phyloP scores from a whole-genome alignment of 345 rosid genomes.

The Trapa bicornis region DNA sequence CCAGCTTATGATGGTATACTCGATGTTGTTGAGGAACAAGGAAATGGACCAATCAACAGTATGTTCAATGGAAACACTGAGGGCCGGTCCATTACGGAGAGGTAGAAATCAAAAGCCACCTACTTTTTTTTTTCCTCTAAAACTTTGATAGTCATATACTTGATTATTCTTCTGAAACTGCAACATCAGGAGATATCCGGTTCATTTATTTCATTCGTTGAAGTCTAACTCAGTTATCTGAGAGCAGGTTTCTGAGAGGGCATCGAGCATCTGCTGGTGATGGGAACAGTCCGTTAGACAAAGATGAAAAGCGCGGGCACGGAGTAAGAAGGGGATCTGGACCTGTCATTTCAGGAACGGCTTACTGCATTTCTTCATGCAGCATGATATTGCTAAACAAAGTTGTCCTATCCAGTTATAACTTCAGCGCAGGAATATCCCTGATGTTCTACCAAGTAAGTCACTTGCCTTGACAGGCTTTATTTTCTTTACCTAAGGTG shows the following conservation, averaged over 20 bases:
- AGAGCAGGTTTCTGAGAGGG: conserved; percentile 47
- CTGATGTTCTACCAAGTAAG: conserved; percentile 88
- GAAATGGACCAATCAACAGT: conserved; percentile 21
- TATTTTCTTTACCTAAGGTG: background rate
- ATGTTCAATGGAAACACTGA: conserved; percentile 17
- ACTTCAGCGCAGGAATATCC: conserved; percentile 70
- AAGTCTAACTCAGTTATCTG: background rate
- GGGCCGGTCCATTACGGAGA: conserved; percentile 37
- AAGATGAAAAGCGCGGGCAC: conserved; percentile 33
- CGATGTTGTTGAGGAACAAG: conserved; percentile 26
- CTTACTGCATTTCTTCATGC: conserved; percentile 87
- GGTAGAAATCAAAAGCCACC: conserved; percentile 20
- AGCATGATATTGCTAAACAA: conserved; percentile 85
- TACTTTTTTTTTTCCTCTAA: background rate
- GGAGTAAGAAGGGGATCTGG: conserved; percentile 38
- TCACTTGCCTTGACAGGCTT: background rate
- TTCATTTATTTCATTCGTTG: background rate
- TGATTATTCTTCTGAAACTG: background rate
- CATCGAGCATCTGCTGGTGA: conserved; percentile 19
- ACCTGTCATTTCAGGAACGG: conserved; percentile 72
- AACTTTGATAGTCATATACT: background rate
- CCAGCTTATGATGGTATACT: conserved; percentile 21
- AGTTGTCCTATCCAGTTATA: conserved; percentile 59
- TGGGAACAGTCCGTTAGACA: conserved; percentile 5
- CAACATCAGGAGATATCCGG: background rate